Conservation (phyloP, 1,284 basidiomycete genomes). For the Microstroma glucosiphilum region DNA sequence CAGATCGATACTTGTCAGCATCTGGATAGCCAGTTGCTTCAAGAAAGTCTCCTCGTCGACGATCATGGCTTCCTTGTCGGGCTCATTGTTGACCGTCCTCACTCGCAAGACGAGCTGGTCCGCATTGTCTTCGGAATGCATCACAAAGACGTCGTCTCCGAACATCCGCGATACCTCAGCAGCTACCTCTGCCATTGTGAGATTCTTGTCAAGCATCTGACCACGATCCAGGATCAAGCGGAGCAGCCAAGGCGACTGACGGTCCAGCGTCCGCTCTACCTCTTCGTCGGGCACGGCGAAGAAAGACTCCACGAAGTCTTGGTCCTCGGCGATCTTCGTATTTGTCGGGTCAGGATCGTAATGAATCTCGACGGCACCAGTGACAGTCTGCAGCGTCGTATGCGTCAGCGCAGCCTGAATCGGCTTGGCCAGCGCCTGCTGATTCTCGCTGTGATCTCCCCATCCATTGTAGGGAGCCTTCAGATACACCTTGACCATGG, state of each 20-base stretch:
- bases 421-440: constrained; percentile 64
- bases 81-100: constrained; percentile 74
- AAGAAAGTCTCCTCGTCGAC: constrained; percentile 92
- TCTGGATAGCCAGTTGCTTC: constrained; percentile 88
- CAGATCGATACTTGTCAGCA: constrained; percentile 89
- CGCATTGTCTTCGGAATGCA: constrained; percentile 97
- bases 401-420: constrained; percentile 89
- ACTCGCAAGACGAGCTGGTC: constrained; percentile 96
- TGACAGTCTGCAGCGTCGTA: constrained; percentile 90
- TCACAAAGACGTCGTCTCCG: constrained; percentile 93
- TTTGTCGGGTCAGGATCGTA: constrained; percentile 89
- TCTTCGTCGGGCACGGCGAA: constrained; percentile 98
- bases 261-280: constrained; percentile 79
- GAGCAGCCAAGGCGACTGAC: constrained; percentile 93
- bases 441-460: constrained; percentile 38
- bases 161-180: constrained; percentile 89
- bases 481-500: constrained; percentile 80
- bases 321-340: constrained; percentile 93
- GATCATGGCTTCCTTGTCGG: constrained; percentile 71
- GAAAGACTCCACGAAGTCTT: constrained; percentile 95
- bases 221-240: constrained; percentile 93
- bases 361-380: constrained; percentile 93
- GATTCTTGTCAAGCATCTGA: constrained; percentile 94
- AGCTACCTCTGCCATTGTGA: constrained; percentile 92
- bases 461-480: constrained; percentile 32